A percentile compares a stretch with the other conserved stretches of the same genome.
Conservation (phyloP, 2,329 filamentous ascomycete species). For the Penicillium carneum region DNA sequence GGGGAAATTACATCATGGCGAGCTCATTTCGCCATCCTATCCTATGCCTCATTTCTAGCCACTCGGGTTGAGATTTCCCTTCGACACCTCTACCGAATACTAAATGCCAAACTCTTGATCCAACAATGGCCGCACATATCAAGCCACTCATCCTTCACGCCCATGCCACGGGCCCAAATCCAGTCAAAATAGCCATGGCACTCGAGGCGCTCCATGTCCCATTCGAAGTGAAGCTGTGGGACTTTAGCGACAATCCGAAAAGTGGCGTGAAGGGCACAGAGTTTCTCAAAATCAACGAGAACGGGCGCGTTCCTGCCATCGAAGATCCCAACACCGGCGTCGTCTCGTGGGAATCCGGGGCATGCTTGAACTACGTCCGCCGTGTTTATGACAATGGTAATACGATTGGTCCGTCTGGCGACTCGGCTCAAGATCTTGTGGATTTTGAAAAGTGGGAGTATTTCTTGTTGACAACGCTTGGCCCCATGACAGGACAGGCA, state of each 20-base stretch:
- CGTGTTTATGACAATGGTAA: conserved; percentile 54
- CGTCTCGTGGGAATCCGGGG: conserved; percentile 50
- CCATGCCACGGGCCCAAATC: conserved; percentile 53
- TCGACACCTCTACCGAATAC: neutral
- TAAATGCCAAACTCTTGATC: neutral
- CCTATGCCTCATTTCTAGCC: neutral
- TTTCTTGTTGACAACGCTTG: conserved; percentile 53
- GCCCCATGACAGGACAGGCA: conserved; percentile 52
- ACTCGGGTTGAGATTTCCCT: neutral
- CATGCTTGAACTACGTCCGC: conserved; percentile 50
- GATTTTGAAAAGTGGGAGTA: conserved; percentile 59
- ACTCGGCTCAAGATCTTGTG: conserved; percentile 48
- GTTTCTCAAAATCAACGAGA: conserved; percentile 55
- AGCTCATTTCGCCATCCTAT: conserved; percentile 15
- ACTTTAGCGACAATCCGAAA: conserved; percentile 49
- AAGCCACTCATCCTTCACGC: conserved; percentile 53
- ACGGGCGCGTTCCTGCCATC: conserved; percentile 53
- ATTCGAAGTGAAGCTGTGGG: conserved; percentile 53
- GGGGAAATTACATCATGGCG: conserved; percentile 30
- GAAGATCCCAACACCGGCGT: conserved; percentile 52
- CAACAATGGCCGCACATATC: conserved; percentile 31
- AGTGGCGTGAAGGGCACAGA: conserved; percentile 42
- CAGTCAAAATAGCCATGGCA: conserved; percentile 54
- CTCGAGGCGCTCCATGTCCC: conserved; percentile 53
- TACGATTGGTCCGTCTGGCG: conserved; percentile 45